Percentiles rank a stretch among this genome's conserved stretches.
phyloP scores from a whole-genome alignment of 257 asterid genomes.

The Nyctanthes arbortristis region DNA sequence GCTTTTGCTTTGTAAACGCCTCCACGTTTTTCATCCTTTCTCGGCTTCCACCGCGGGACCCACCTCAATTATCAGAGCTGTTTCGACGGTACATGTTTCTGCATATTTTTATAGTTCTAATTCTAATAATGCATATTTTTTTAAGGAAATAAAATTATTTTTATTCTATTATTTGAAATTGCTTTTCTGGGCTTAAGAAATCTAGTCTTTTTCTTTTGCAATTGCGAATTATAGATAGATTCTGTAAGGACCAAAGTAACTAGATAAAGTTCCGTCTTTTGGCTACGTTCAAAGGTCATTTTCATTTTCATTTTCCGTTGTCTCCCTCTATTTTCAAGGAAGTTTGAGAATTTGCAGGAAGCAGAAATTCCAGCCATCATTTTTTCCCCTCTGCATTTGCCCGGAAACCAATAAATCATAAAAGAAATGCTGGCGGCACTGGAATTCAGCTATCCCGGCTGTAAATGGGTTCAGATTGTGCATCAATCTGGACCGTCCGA shows the following conservation, averaged over 20 bases:
- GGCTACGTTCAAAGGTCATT: background rate
- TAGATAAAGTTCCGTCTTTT: background rate
- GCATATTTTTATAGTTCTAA: background rate
- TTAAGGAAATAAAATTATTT: no score
- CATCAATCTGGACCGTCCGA: background rate
- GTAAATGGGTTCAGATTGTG: background rate
- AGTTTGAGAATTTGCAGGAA: background rate
- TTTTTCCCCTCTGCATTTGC: background rate
- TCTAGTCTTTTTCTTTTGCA: background rate
- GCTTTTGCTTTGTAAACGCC: conserved; percentile 42
- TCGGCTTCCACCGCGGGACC: conserved; percentile 23
- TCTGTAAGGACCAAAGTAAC: no score
- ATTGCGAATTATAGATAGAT: background rate
- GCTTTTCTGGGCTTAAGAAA: background rate
- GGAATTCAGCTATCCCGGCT: background rate
- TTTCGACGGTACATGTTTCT: conserved; percentile 55
- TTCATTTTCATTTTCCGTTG: background rate
- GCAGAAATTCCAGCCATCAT: background rate
- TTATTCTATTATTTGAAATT: background rate
- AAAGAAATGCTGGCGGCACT: background rate
- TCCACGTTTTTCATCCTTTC: conserved; percentile 30
- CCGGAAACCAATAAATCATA: background rate
- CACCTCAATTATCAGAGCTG: conserved; percentile 62
- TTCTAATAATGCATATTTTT: background rate
- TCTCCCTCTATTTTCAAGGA: background rate